Evolutionary conservation across 768 basidiomycete genomes (phyloP), one percentile per base, ranked within the genome.

Genomic region (Chiua virens): DNA sequence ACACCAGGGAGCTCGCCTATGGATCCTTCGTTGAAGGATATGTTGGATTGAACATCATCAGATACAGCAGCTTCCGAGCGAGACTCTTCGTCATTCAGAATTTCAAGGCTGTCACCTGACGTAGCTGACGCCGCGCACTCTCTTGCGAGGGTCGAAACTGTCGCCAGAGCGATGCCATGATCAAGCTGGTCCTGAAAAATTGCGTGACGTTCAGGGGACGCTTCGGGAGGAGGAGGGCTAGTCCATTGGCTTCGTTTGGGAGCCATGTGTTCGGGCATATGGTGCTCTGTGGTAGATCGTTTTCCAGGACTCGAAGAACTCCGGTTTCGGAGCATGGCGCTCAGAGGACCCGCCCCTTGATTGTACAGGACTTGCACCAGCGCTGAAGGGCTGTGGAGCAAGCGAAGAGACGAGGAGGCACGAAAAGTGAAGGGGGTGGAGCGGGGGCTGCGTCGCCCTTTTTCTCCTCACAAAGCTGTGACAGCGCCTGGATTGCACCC

Each of bases 391-490:
- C 61, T 89, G 88, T 3, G 86, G 84, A 6, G 87, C 85, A 27
- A 68, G 51, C 0, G 78, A 70, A n/a, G 18, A 79, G 50, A 18
- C 78, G 75, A 17, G 79, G 76, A 6, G 77, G 75, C 17, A 70
- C 62, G 22, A 82, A 74, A 37, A 77, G 53, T 8, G 71, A 55
- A 35, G 70, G 59, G 22, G 78, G 71, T 14, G 77, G 70, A 34
- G 77, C 71, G 21, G 65, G 64, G 55, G 72, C 74, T 1, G 73
- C 59, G 14, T 54, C 37, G 17, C 80, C 82, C 48, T 84, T 83
- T 21, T 92, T 85, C 67, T 98, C 95, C 62, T 93, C 91, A 61
- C 95, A 97, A 13, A 99, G 82, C 58, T 94, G 88, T 2, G 93
- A 85, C 17, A 98, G 77, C 5, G 91, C 89, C 18, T 87, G 70